Percentiles rank a stretch among this genome's conserved stretches.
Evolutionary conservation across 257 asterid species (phyloP).

Genomic region (Rubia yunnanensis): DNA sequence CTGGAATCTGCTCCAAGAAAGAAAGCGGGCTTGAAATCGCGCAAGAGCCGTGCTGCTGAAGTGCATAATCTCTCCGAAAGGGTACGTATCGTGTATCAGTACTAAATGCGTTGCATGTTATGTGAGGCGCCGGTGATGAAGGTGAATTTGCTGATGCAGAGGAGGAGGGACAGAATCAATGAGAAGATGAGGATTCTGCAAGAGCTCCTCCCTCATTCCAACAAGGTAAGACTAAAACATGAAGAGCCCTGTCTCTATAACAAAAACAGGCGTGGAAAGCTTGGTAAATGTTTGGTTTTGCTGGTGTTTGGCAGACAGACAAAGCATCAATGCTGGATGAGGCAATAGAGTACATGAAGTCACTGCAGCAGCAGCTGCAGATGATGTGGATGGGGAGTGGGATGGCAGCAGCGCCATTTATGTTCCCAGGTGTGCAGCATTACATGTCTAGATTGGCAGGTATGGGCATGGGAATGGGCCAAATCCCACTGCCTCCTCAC

Average conservation of each 20-base stretch:
- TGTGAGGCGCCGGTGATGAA: background rate
- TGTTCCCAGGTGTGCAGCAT: constrained; percentile 63
- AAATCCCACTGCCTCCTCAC: constrained; percentile 32
- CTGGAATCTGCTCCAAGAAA: constrained; percentile 49
- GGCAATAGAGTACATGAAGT: constrained; percentile 84
- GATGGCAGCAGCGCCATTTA: constrained; percentile 48
- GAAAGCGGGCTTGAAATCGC: constrained; percentile 43
- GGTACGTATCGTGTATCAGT: constrained; percentile 26
- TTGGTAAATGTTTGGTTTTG: background rate
- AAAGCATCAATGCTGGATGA: constrained; percentile 89
- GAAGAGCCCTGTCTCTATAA: background rate
- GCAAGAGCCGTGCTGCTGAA: constrained; percentile 75
- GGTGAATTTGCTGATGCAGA: constrained; percentile 27
- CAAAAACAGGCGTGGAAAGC: too few relatives aligned
- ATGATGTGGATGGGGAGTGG: constrained; percentile 91
- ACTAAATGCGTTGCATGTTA: background rate
- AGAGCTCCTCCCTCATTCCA: constrained; percentile 81
- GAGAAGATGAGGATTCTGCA: constrained; percentile 87
- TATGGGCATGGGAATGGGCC: constrained; percentile 59
- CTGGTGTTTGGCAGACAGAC: constrained; percentile 40
- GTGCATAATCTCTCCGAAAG: constrained; percentile 89
- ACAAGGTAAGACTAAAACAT: constrained; percentile 30
- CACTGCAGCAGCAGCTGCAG: constrained; percentile 69
- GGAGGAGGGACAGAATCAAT: constrained; percentile 73
- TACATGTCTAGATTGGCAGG: constrained; percentile 55